Conservation (phyloP, 352 stramenopile genomes). For the Globisporangium irregulare region DNA sequence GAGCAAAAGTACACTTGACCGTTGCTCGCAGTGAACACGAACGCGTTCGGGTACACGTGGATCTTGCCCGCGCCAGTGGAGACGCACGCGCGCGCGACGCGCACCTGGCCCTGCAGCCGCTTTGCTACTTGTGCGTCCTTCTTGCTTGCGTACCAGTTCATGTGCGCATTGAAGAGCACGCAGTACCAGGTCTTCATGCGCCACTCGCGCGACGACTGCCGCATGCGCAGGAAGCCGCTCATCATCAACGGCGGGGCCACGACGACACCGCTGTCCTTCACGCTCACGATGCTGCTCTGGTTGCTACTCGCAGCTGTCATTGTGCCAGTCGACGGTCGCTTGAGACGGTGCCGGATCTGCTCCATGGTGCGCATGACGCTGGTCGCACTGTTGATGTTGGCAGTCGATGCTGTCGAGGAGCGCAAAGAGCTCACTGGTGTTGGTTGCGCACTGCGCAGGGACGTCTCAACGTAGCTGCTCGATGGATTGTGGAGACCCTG, state of each 20-base stretch:
- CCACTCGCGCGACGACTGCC: constrained; percentile 28
- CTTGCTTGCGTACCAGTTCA: constrained; percentile 32
- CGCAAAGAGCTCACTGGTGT: neutral
- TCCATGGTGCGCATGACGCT: constrained; percentile 15
- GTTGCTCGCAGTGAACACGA: constrained; percentile 25
- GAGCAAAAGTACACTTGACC: constrained; percentile 32
- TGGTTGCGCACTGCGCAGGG: neutral
- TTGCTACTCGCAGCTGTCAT: constrained; percentile 27
- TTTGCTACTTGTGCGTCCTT: constrained; percentile 26
- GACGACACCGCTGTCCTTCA: constrained; percentile 19
- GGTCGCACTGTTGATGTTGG: neutral
- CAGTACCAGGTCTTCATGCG: constrained; percentile 47
- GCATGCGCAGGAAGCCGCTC: constrained; percentile 32
- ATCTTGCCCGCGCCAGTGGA: constrained; percentile 24
- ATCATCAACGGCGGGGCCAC: constrained; percentile 1
- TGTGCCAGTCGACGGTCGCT: constrained; percentile 19
- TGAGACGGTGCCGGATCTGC: constrained; percentile 16
- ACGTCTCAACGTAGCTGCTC: neutral
- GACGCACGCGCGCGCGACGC: constrained; percentile 12
- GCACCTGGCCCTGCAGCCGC: constrained; percentile 19
- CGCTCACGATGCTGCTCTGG: constrained; percentile 8
- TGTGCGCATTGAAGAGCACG: constrained; percentile 25
- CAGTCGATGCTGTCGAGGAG: neutral
- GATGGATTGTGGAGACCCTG: neutral
- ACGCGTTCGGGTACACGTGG: constrained; percentile 31